Conservation (phyloP, 73 alveolate species). For the Paramecium sonneborni region DNA sequence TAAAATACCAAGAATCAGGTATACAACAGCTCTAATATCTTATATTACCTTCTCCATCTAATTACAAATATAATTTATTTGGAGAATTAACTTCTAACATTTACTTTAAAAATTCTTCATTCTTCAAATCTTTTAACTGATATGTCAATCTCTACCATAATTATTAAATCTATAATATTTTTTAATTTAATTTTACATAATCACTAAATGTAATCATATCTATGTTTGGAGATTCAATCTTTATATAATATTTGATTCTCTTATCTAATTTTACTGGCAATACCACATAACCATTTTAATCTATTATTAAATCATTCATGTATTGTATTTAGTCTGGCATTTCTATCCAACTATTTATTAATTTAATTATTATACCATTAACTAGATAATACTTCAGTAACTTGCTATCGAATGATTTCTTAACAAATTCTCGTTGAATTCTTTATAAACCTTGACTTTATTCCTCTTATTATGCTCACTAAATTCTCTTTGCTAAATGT, state of each 20-base stretch:
- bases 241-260: not conserved
- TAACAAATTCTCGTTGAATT: conserved; percentile 22
- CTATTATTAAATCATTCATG: conserved; percentile 29
- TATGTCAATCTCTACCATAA: conserved; percentile 37
- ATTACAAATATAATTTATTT: not conserved
- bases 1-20: conserved; percentile 41
- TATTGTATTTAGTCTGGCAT: conserved; percentile 42
- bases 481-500: not conserved
- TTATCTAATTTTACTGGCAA: conserved; percentile 17
- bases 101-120: not conserved
- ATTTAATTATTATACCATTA: not conserved
- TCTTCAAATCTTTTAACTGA: not conserved
- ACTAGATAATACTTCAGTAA: not conserved
- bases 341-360: not conserved
- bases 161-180: not conserved
- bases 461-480: conserved; percentile 16
- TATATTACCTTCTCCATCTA: not conserved
- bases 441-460: conserved; percentile 1
- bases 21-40: conserved; percentile 35
- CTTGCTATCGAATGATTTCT: not conserved
- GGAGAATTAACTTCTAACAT: conserved; percentile 43
- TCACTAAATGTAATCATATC: conserved; percentile 46
- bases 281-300: conserved; percentile 15
- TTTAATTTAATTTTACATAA: conserved; percentile 19
- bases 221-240: conserved; percentile 25